These are phyloP conservation scores for Penicillium argentinense DNA, from an alignment of 495 filamentous ascomycete species.

Conservation along the genomic window DNA sequence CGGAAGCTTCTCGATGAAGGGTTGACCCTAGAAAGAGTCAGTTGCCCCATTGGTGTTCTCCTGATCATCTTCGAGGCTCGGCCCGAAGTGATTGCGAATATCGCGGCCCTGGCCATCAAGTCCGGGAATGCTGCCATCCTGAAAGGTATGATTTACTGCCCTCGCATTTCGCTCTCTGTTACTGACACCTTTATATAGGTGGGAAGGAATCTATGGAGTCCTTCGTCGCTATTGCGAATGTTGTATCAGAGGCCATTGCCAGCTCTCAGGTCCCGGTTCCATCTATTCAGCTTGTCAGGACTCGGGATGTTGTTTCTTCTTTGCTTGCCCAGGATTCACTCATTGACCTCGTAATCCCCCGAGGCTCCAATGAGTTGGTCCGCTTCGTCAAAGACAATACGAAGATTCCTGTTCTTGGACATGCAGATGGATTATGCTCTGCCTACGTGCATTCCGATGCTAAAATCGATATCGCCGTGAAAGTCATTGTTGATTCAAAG, in stretches of 20 bases:
- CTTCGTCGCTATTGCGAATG: conserved; percentile 82
- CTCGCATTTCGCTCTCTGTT: too few species aligned
- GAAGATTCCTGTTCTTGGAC: conserved; percentile 92
- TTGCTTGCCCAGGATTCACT: conserved; percentile 79
- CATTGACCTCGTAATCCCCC: conserved; percentile 93
- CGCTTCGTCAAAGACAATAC: conserved; percentile 85
- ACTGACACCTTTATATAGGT: conserved; percentile 51
- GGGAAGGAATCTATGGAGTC: conserved; percentile 95
- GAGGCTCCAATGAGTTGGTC: conserved; percentile 92
- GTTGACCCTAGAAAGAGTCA: conserved; percentile 78
- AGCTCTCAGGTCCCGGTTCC: conserved; percentile 76
- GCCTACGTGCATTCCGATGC: conserved; percentile 85
- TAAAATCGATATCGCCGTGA: conserved; percentile 66
- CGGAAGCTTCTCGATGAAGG: conserved; percentile 87
- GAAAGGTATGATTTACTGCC: too few species aligned
- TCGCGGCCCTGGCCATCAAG: conserved; percentile 94
- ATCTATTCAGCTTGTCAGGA: conserved; percentile 89
- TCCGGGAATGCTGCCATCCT: conserved; percentile 96
- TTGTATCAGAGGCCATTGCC: conserved; percentile 77
- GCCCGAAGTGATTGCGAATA: conserved; percentile 98
- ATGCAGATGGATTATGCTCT: conserved; percentile 91
- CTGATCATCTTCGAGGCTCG: conserved; percentile 98
- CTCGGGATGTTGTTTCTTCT: conserved; percentile 81
- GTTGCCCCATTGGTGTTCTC: conserved; percentile 92
- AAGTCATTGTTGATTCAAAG: conserved; percentile 88